Conservation (phyloP, 495 filamentous ascomycete genomes). For the Aspergillus hancockii region DNA sequence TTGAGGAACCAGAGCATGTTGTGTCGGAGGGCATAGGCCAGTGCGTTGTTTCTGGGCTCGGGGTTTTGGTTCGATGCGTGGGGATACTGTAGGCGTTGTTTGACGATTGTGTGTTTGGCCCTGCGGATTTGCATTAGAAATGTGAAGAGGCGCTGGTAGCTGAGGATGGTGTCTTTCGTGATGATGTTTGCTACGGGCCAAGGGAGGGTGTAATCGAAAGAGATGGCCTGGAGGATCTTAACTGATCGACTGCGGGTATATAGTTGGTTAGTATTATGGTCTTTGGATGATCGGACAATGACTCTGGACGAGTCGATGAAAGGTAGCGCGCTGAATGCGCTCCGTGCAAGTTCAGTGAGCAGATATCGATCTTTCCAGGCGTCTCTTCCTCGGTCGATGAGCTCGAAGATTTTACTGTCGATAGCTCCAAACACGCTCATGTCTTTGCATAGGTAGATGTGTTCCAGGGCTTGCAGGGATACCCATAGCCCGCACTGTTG, state of each 20-base stretch:
- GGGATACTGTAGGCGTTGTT: conserved; percentile 46
- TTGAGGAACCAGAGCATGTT: conserved; percentile 79
- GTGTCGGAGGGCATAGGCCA: conserved; percentile 66
- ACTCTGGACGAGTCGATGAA: conserved; percentile 62
- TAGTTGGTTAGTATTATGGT: conserved; percentile 10
- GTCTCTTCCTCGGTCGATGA: conserved; percentile 64
- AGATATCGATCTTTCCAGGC: conserved; percentile 83
- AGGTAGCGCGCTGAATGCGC: conserved; percentile 55
- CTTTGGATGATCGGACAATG: conserved; percentile 44
- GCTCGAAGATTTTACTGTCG: conserved; percentile 70
- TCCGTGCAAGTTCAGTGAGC: conserved; percentile 76
- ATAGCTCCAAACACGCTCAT: conserved; percentile 63
- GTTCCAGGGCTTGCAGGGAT: conserved; percentile 65
- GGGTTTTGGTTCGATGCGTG: conserved; percentile 7
- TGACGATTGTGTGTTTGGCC: conserved; percentile 67
- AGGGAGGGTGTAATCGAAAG: conserved; percentile 63
- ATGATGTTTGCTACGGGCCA: conserved; percentile 90
- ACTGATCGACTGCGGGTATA: conserved; percentile 38
- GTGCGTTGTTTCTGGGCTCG: conserved; percentile 35
- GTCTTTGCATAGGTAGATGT: conserved; percentile 73
- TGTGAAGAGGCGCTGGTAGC: conserved; percentile 70
- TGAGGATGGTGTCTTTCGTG: conserved; percentile 54
- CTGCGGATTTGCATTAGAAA: conserved; percentile 78
- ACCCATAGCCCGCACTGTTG: conserved; percentile 65
- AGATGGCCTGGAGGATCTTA: conserved; percentile 55